A percentile compares a stretch with the other conserved stretches of the same genome.
These are phyloP conservation scores for Crassisporium funariophilum DNA, from an alignment of 768 basidiomycete genomes.

Conservation along the genomic window DNA sequence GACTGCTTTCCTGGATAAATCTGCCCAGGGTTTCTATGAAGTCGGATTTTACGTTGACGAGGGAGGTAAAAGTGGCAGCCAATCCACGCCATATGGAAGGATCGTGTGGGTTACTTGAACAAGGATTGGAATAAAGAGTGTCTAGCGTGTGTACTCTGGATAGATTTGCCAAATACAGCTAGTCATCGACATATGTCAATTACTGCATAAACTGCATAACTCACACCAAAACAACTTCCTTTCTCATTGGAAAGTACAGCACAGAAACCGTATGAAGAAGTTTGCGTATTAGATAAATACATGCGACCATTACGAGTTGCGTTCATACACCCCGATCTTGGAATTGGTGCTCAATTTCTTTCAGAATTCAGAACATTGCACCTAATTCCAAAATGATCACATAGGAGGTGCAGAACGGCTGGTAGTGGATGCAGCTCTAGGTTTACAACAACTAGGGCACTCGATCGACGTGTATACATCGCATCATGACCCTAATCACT, in stretches of 20 bases:
- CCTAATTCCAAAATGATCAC: slow-evolving; percentile 14
- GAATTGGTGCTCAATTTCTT: slow-evolving; percentile 66
- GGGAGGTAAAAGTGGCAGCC: slow-evolving; percentile 29
- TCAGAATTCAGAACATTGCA: slow-evolving; percentile 7
- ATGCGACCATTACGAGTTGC: slow-evolving; percentile 50
- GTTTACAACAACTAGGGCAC: slow-evolving; percentile 84
- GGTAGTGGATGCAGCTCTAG: slow-evolving; percentile 92
- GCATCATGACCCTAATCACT: slow-evolving; percentile 83
- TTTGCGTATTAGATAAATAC: no score
- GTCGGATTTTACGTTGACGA: slow-evolving; percentile 48
- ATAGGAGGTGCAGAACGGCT: slow-evolving; percentile 94
- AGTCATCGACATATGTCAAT: no score
- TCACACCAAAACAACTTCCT: no score
- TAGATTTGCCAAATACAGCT: no score
- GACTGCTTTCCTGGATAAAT: slow-evolving; percentile 24
- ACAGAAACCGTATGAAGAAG: no score
- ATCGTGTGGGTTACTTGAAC: no score
- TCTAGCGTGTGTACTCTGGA: no score
- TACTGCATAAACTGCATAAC: no score
- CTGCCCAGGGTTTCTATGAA: slow-evolving; percentile 50
- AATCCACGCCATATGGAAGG: slow-evolving; percentile 51
- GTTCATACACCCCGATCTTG: slow-evolving; percentile 93
- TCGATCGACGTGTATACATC: slow-evolving; percentile 90
- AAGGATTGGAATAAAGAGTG: no score
- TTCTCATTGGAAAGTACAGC: neutral